Percentiles rank a stretch among this genome's conserved stretches.
These are phyloP conservation scores for Tuber indicum DNA, from an alignment of 495 filamentous ascomycete genomes.

Conservation along the genomic window DNA sequence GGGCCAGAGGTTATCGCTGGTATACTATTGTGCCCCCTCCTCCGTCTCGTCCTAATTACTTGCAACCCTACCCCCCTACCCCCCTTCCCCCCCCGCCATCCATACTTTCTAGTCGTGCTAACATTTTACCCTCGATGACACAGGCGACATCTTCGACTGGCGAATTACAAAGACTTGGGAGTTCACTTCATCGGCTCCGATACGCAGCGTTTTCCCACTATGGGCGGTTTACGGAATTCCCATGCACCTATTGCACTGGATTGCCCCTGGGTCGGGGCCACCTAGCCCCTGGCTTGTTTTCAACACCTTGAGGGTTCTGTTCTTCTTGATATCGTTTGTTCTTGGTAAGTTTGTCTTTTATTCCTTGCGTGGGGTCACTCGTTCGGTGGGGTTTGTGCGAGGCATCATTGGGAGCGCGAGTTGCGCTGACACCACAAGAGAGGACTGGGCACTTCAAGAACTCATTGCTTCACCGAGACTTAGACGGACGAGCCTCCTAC, in stretches of 20 bases:
- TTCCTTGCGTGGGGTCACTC: neutral
- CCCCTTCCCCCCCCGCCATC: neutral
- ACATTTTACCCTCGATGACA: neutral
- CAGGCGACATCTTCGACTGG: conserved; percentile 84
- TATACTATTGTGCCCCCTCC: conserved; percentile 48
- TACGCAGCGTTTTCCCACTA: conserved; percentile 92
- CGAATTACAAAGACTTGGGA: conserved; percentile 87
- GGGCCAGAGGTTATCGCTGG: conserved; percentile 94
- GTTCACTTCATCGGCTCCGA: conserved; percentile 75
- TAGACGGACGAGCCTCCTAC: conserved; percentile 62
- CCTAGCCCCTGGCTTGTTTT: conserved; percentile 70
- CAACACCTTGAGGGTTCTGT: conserved; percentile 75
- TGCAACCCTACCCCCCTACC: neutral
- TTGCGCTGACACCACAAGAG: conserved; percentile 43
- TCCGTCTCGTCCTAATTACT: neutral
- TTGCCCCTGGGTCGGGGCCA: conserved; percentile 54
- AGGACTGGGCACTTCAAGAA: conserved; percentile 96
- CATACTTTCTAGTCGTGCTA: neutral
- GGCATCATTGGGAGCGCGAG: neutral
- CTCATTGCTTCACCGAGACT: conserved; percentile 68
- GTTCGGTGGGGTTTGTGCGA: conserved; percentile 6
- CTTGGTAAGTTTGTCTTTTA: conserved; percentile 44
- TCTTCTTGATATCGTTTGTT: conserved; percentile 92
- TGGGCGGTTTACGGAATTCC: conserved; percentile 89
- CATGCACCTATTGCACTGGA: conserved; percentile 82